Evolutionary conservation across 1,139 yeast genomes (phyloP), one percentile per base, ranked within the genome.

Genomic region (Blastobotrys serpentis): DNA sequence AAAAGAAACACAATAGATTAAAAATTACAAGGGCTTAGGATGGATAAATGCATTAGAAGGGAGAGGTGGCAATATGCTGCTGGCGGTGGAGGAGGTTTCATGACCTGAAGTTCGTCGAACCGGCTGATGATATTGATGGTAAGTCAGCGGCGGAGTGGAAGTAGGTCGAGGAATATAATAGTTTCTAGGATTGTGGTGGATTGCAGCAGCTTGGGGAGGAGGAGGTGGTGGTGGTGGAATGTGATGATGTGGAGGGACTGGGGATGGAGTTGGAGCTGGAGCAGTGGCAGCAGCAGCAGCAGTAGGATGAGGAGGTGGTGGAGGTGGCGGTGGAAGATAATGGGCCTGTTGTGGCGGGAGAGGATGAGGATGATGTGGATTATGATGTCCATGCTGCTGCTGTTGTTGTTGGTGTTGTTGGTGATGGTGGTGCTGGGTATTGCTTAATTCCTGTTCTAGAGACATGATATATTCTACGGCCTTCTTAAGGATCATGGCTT

Each of bases 401-500:
- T n/a, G n/a, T n/a, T n/a, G n/a, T n/a, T n/a, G n/a, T n/a, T n/a
- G n/a, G n/a, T n/a, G n/a, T n/a, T 23, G 26, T 23, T 23, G 26
- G 26, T 23, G 49, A 11, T 44, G 53, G 18, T 18, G 43, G 42
- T 29, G 32, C 13, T 29, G 32, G 7, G 32, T 44, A 6, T 44
- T 51, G 21, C 42, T 42, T 48, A 62, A 48, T 46, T 63, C 67
- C 43, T 60, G 63, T 42, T 72, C 73, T 37, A 73, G 59, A 3
- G 63, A 53, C 39, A 68, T 65, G 42, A 71, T 72, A 54, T 71
- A 71, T 44, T 69, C 73, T 2, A 67, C 71, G 1, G 73, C 67
- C 54, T 70, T 70, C 39, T 64, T 67, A 45, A 71, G 59, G n/a
- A 71, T 68, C 48, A 66, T 66, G 0, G 76, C 75, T 55, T 73